Evolutionary conservation across 768 basidiomycete genomes (phyloP), one percentile per base, ranked within the genome.

Genomic region (Dioszegia hungarica): DNA sequence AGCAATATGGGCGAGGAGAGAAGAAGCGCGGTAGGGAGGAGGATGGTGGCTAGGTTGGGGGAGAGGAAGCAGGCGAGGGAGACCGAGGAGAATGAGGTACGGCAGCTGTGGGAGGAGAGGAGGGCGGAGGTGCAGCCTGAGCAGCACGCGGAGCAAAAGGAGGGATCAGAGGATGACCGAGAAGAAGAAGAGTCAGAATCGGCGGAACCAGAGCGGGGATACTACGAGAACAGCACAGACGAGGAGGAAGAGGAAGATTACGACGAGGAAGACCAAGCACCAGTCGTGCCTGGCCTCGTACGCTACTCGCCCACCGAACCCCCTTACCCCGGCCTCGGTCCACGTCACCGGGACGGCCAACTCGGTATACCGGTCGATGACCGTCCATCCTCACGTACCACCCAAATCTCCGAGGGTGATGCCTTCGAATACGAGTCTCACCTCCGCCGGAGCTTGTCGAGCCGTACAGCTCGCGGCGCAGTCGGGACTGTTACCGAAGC

Each of bases 11-110:
- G 67, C 20, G 74, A 72, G 37, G 76, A 77, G 48, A 54, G 76
- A 40, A 54, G 76, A 39, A 74, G 72, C 50, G 76, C 72, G 0
- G 74, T 77, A 2, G 76, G 76, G 3, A 43, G 76, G 45, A 60
- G 75, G 43, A 77, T 77, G 76, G 75, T 77, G 52, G 65, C 64
- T 27, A 45, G 75, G 29, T 52, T 77, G 24, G 75, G 67, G 8
- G 70, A 70, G 33, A 47, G 76, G 22, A 56, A 57, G 22, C 72
- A 66, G 29, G 64, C 64, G 2, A 60, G 60, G 54, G 51, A 67
- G n/a, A 60, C 70, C 50, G 64, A 68, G 39, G 67, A 74, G 37
- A 38, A 49, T 4, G 66, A 74, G 55, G 66, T 68, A 27, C 39
- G 70, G 49, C 19, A 56, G 38, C 22, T 68, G 28, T 65, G 63